Conservation (phyloP, 2,329 filamentous ascomycete genomes). For the Nemania bipapillata region DNA sequence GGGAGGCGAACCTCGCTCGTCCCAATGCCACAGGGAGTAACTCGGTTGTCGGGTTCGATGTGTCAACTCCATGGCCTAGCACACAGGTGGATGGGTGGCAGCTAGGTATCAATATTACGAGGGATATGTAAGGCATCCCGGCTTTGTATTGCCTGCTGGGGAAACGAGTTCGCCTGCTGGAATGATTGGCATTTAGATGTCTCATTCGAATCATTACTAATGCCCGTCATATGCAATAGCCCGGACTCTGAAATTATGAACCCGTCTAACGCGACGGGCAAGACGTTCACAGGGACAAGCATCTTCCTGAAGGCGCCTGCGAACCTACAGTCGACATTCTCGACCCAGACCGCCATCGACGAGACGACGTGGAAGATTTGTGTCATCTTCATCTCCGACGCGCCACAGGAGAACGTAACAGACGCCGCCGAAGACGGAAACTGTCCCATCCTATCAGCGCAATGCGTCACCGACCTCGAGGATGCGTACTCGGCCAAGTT, state of each 20-base stretch:
- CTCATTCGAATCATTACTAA: too few species aligned
- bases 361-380: slow-evolving; percentile 50
- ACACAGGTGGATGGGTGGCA: slow-evolving; percentile 60
- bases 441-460: slow-evolving; percentile 38
- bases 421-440: slow-evolving; percentile 34
- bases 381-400: slow-evolving; percentile 42
- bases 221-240: slow-evolving; percentile 9
- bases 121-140: slow-evolving; percentile 37
- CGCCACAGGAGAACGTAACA: slow-evolving; percentile 37
- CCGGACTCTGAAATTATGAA: slow-evolving; percentile 44
- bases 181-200: too few species aligned
- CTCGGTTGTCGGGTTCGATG: slow-evolving; percentile 40
- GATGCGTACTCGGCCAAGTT: slow-evolving; percentile 45
- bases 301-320: slow-evolving; percentile 44
- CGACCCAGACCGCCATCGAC: slow-evolving; percentile 36
- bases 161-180: neutral
- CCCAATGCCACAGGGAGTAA: slow-evolving; percentile 39
- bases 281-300: slow-evolving; percentile 47
- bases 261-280: slow-evolving; percentile 36
- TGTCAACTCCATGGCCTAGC: slow-evolving; percentile 60
- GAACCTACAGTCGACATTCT: slow-evolving; percentile 28
- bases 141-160: neutral
- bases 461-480: slow-evolving; percentile 47
- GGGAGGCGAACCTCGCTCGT: slow-evolving; percentile 58
- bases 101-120: slow-evolving; percentile 45